These are phyloP conservation scores for Sporothrix brasiliensis DNA, from an alignment of 2,329 filamentous ascomycete species.

Conservation along the genomic window DNA sequence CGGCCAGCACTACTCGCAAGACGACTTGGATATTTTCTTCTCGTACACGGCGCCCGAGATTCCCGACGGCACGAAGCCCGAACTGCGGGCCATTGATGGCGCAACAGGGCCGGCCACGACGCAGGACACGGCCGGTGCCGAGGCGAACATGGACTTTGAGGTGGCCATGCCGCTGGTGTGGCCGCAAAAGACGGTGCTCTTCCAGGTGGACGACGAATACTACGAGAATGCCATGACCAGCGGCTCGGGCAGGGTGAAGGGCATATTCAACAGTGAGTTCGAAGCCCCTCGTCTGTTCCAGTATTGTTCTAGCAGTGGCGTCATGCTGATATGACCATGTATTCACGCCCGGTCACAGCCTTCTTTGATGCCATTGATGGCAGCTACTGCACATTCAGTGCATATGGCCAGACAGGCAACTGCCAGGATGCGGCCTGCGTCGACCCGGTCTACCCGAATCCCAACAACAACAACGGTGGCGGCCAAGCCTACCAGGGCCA, in stretches of 20 bases:
- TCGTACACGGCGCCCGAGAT: slow-evolving; percentile 35
- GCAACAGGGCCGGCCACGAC: slow-evolving; percentile 24
- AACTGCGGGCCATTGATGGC: slow-evolving; percentile 29
- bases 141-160: slow-evolving; percentile 53
- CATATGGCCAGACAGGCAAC: slow-evolving; percentile 52
- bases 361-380: slow-evolving; percentile 54
- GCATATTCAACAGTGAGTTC: not conserved
- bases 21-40: slow-evolving; percentile 37
- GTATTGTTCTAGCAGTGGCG: slow-evolving; percentile 20
- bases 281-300: not conserved
- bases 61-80: slow-evolving; percentile 38
- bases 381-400: slow-evolving; percentile 53
- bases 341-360: slow-evolving; percentile 36
- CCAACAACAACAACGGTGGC: slow-evolving; percentile 26
- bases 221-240: slow-evolving; percentile 34
- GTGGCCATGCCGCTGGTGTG: slow-evolving; percentile 53
- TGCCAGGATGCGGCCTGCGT: slow-evolving; percentile 42
- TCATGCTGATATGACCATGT: not conserved
- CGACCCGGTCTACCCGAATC: slow-evolving; percentile 54
- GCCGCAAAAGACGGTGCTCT: slow-evolving; percentile 49
- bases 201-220: slow-evolving; percentile 39
- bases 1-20: slow-evolving; percentile 36
- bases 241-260: not conserved
- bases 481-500: slow-evolving; percentile 51
- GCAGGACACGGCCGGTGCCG: slow-evolving; percentile 41